These are phyloP conservation scores for Epichloe sp. DNA, from an alignment of 2,329 filamentous ascomycete species.

Conservation along the genomic window DNA sequence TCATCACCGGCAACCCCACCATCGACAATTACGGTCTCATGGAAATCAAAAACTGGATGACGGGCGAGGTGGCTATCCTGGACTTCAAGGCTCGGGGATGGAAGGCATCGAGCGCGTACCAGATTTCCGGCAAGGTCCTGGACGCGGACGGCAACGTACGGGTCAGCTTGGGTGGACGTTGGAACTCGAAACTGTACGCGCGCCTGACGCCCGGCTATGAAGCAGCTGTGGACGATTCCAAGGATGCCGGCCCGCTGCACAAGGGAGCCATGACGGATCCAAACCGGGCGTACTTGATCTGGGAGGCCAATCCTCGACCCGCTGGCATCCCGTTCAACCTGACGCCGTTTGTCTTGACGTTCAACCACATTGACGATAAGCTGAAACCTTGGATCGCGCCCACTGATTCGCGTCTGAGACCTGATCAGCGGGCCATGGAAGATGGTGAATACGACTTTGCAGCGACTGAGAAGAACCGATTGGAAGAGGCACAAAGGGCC, in stretches of 20 bases:
- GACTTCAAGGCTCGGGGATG: constrained; percentile 94
- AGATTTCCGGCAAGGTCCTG: constrained; percentile 74
- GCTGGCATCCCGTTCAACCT: constrained; percentile 89
- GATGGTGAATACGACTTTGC: constrained; percentile 94
- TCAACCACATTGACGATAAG: constrained; percentile 85
- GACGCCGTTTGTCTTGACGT: constrained; percentile 86
- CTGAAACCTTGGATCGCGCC: constrained; percentile 67
- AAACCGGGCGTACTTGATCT: constrained; percentile 74
- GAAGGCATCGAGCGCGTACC: constrained; percentile 86
- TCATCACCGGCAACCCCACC: constrained; percentile 89
- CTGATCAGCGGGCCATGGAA: constrained; percentile 96
- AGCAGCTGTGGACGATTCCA: constrained; percentile 50
- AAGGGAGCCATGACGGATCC: constrained; percentile 47
- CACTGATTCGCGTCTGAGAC: constrained; percentile 83
- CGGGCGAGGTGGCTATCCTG: constrained; percentile 75
- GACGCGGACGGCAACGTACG: constrained; percentile 67
- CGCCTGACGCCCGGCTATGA: constrained; percentile 86
- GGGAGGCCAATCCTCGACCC: constrained; percentile 76
- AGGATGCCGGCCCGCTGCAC: constrained; percentile 24
- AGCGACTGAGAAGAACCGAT: constrained; percentile 81
- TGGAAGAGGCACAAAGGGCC: constrained; percentile 83
- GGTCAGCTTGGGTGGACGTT: constrained; percentile 83
- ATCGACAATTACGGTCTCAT: constrained; percentile 98
- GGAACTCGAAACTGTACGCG: constrained; percentile 96
- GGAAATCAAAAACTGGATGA: constrained; percentile 96